These are phyloP conservation scores for Wickerhamomyces queroliae DNA, from an alignment of 805 yeast species.

Conservation along the genomic window DNA sequence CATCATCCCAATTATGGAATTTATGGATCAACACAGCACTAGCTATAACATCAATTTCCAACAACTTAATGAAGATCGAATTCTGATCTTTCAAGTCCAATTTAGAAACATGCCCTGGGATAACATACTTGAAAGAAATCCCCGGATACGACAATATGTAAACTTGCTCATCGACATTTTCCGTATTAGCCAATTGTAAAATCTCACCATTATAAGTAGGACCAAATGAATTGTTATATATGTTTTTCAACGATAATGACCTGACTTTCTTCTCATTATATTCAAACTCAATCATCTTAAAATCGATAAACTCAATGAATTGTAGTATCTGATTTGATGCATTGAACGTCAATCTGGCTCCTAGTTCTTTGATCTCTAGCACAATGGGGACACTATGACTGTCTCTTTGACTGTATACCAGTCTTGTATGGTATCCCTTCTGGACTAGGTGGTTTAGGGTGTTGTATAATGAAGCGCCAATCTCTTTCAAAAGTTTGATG, in stretches of 20 bases:
- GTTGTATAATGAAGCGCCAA: not conserved
- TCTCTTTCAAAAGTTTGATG: conserved; percentile 29
- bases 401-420: not conserved
- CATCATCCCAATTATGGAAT: conserved; percentile 19
- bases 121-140: conserved; percentile 40
- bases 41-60: conserved; percentile 8
- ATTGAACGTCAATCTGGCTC: conserved; percentile 23
- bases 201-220: conserved; percentile 55
- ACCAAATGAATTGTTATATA: conserved; percentile 54
- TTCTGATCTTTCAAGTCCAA: conserved; percentile 13
- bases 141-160: conserved; percentile 49
- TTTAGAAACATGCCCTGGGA: not conserved
- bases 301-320: conserved; percentile 26
- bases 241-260: conserved; percentile 29
- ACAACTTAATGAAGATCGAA: conserved; percentile 2
- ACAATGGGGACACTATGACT: conserved; percentile 9
- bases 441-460: not conserved
- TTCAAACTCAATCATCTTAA: conserved; percentile 19
- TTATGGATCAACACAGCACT: conserved; percentile 12
- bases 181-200: conserved; percentile 4
- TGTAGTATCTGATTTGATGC: conserved; percentile 22
- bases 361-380: not conserved
- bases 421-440: not conserved
- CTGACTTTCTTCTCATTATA: conserved; percentile 25
- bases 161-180: conserved; percentile 2